Evolutionary conservation across 148 eudicot species (phyloP).

Genomic region (Selenicereus undatus): DNA sequence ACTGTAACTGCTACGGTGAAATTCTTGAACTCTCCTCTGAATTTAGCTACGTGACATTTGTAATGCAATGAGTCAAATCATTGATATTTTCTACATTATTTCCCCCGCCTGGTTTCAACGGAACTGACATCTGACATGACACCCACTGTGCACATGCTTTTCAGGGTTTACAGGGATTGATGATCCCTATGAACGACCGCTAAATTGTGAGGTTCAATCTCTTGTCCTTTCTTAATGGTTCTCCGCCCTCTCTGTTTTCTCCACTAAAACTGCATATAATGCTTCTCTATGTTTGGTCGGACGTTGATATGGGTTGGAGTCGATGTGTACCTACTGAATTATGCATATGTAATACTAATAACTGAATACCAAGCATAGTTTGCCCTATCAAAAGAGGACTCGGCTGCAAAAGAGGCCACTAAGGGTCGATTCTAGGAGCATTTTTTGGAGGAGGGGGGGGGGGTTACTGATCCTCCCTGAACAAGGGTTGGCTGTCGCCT

Average conservation of each 20-base stretch:
- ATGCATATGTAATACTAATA: neutral
- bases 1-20: neutral
- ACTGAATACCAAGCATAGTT: neutral
- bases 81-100: neutral
- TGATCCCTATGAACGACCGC: constrained; percentile 90
- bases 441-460: too few species aligned
- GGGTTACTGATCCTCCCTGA: too few species aligned
- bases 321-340: neutral
- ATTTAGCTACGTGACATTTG: neutral
- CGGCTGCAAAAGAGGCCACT: too few species aligned
- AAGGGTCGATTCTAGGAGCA: neutral
- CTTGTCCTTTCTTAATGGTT: neutral
- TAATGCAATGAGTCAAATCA: neutral
- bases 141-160: constrained; percentile 16
- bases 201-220: constrained; percentile 67
- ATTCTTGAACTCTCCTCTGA: neutral
- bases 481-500: neutral
- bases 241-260: constrained; percentile 6
- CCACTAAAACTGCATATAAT: neutral
- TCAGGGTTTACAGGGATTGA: constrained; percentile 96
- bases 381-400: too few species aligned
- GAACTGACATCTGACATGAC: neutral
- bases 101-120: neutral
- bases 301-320: neutral
- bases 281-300: neutral